These are phyloP conservation scores for Sporisorium iseilematis-ciliati DNA, from an alignment of 1,284 basidiomycete genomes.

Conservation along the genomic window DNA sequence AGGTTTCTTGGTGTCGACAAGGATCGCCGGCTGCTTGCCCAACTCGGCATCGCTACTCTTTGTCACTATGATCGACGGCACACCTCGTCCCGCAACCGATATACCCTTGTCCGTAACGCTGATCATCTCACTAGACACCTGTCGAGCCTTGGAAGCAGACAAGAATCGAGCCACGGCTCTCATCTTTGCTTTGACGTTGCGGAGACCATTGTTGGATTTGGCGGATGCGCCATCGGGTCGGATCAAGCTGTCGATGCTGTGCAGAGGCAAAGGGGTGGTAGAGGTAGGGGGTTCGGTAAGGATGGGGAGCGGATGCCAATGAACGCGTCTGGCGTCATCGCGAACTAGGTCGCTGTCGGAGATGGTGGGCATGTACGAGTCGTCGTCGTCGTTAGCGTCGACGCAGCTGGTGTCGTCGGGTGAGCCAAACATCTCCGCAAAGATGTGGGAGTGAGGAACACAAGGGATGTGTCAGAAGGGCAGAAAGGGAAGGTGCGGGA, in stretches of 20 bases:
- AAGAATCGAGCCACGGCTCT: conserved; percentile 25
- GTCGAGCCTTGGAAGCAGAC: conserved; percentile 10
- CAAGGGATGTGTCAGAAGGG: not conserved
- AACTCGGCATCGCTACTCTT: no score
- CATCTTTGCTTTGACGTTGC: conserved; percentile 34
- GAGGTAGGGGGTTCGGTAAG: conserved; percentile 11
- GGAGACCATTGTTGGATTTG: conserved; percentile 7
- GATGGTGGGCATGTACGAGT: conserved; percentile 11
- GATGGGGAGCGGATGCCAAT: conserved; percentile 20
- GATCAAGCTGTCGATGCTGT: conserved; percentile 26
- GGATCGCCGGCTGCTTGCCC: not conserved
- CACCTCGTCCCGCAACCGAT: conserved; percentile 12
- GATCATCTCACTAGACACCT: not conserved
- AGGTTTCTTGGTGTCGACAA: not conserved
- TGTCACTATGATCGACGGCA: conserved; percentile 1
- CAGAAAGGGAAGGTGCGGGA: not conserved
- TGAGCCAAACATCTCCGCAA: conserved; percentile 26
- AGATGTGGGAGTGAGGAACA: not conserved
- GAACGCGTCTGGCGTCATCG: conserved; percentile 24
- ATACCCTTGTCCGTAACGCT: conserved; percentile 5
- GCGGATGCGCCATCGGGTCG: conserved; percentile 11
- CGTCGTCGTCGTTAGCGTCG: conserved; percentile 1
- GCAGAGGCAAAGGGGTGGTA: not conserved
- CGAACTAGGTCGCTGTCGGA: conserved; percentile 37
- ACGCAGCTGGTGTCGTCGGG: conserved; percentile 37